Evolutionary conservation across 805 yeast genomes (phyloP).

Genomic region (Kuraishia cidri): DNA sequence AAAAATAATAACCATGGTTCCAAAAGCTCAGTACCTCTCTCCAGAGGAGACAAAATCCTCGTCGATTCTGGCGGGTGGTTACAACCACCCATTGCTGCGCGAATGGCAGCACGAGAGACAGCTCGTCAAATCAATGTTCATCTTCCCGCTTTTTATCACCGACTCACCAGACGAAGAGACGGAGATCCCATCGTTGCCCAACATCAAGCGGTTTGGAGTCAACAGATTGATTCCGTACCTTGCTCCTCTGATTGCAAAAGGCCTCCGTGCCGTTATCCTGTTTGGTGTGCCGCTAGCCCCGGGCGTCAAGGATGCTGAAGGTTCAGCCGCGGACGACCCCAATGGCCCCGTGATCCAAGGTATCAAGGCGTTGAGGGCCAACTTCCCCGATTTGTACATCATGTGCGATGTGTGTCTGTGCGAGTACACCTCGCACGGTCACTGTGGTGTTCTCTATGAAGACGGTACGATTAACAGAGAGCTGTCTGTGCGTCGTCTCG

Average conservation of each 20-base stretch:
- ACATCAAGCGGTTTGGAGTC: slow-evolving; percentile 80
- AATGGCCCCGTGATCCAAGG: slow-evolving; percentile 89
- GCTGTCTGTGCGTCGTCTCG: slow-evolving; percentile 69
- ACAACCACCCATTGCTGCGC: slow-evolving; percentile 81
- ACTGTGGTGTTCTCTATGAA: slow-evolving; percentile 84
- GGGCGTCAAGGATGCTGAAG: slow-evolving; percentile 71
- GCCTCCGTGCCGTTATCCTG: slow-evolving; percentile 75
- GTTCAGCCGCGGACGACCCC: slow-evolving; percentile 92
- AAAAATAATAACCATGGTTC: slow-evolving; percentile 33
- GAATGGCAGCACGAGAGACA: slow-evolving; percentile 89
- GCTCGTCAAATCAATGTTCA: slow-evolving; percentile 80
- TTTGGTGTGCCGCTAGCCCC: slow-evolving; percentile 85
- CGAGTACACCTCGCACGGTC: slow-evolving; percentile 97
- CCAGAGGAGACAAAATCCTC: slow-evolving; percentile 51
- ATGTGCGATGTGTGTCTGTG: slow-evolving; percentile 95
- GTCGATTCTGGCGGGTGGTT: slow-evolving; percentile 87
- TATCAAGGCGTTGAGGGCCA: slow-evolving; percentile 49
- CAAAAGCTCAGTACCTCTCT: slow-evolving; percentile 63
- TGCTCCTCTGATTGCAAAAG: slow-evolving; percentile 61
- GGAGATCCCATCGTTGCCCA: slow-evolving; percentile 71
- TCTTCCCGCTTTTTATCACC: slow-evolving; percentile 83
- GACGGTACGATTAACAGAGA: slow-evolving; percentile 82
- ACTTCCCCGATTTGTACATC: slow-evolving; percentile 78
- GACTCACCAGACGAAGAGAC: slow-evolving; percentile 77
- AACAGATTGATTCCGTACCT: slow-evolving; percentile 73